Percentiles rank a stretch among this genome's conserved stretches.
phyloP scores from a whole-genome alignment of 2,329 filamentous ascomycete species.

The Leptographium procerum region DNA sequence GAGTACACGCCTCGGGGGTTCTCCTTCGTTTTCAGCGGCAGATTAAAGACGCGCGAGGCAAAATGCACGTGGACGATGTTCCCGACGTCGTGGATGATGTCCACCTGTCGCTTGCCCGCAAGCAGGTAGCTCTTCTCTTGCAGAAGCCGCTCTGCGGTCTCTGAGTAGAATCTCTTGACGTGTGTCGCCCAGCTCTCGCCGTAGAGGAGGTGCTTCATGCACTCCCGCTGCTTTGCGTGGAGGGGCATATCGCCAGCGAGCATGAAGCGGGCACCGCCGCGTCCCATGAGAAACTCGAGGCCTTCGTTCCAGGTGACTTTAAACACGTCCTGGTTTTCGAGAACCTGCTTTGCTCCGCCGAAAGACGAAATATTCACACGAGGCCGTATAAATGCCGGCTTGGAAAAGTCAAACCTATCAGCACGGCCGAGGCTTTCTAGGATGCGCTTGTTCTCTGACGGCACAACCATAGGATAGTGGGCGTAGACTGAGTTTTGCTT shows the following conservation, averaged over 20 bases:
- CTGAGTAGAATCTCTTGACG: conserved; percentile 56
- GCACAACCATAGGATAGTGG: conserved; percentile 63
- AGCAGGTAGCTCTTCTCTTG: conserved; percentile 54
- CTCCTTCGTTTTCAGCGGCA: conserved; percentile 53
- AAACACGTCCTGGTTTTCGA: conserved; percentile 51
- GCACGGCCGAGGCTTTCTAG: conserved; percentile 55
- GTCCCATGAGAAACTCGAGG: conserved; percentile 50
- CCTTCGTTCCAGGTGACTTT: conserved; percentile 53
- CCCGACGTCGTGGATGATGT: conserved; percentile 58
- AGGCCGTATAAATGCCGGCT: conserved; percentile 39
- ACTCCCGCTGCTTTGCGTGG: conserved; percentile 37
- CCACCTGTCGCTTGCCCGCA: conserved; percentile 50
- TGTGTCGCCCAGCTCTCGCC: conserved; percentile 48
- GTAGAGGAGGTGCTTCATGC: conserved; percentile 44
- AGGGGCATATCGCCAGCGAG: conserved; percentile 38
- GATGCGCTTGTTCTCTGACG: conserved; percentile 60
- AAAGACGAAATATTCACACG: conserved; percentile 49
- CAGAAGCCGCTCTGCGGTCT: conserved; percentile 50
- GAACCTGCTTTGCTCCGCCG: conserved; percentile 47
- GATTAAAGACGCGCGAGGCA: conserved; percentile 48
- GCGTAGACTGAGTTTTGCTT: conserved; percentile 68
- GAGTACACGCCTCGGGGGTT: conserved; percentile 47
- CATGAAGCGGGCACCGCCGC: conserved; percentile 42
- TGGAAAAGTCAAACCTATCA: conserved; percentile 57
- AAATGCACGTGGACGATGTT: conserved; percentile 58